Conservation (phyloP, 805 yeast genomes). For the Wickerhamiella azyma region DNA sequence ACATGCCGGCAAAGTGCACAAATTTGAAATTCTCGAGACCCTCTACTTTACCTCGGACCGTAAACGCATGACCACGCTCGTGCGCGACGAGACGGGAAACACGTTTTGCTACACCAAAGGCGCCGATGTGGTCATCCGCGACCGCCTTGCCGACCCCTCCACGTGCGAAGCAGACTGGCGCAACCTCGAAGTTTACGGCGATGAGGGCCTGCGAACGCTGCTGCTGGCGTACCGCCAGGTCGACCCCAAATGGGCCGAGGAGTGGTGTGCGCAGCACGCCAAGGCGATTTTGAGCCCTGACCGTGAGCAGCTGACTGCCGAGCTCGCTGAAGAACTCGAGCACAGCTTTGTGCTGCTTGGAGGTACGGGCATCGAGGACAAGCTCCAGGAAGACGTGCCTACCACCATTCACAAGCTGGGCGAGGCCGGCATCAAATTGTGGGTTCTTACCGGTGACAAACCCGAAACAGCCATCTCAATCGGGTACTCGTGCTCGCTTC, state of each 20-base stretch:
- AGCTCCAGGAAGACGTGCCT: slow-evolving; percentile 68
- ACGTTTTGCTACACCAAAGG: slow-evolving; percentile 49
- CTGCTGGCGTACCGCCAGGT: slow-evolving; percentile 52
- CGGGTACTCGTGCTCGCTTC: slow-evolving; percentile 64
- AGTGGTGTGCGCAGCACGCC: slow-evolving; percentile 43
- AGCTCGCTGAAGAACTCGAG: slow-evolving; percentile 47
- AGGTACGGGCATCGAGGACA: slow-evolving; percentile 73
- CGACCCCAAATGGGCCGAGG: slow-evolving; percentile 31
- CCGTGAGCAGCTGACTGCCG: slow-evolving; percentile 44
- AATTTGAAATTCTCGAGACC: slow-evolving; percentile 39
- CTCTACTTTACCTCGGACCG: slow-evolving; percentile 58
- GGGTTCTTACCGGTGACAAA: slow-evolving; percentile 77
- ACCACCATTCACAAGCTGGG: slow-evolving; percentile 52
- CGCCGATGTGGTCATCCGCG: slow-evolving; percentile 83
- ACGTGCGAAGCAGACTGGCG: slow-evolving; percentile 37
- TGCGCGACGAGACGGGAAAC: slow-evolving; percentile 32
- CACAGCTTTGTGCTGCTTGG: slow-evolving; percentile 44
- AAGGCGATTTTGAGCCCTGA: slow-evolving; percentile 38
- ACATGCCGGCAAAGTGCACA: slow-evolving; percentile 33
- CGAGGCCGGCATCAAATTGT: slow-evolving; percentile 62
- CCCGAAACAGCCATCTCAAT: slow-evolving; percentile 75
- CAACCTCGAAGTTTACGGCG: slow-evolving; percentile 55
- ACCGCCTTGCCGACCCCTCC: slow-evolving; percentile 33
- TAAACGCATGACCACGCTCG: slow-evolving; percentile 65
- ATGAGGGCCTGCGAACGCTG: slow-evolving; percentile 65